phyloP scores from a whole-genome alignment of 306 rosid genomes.

The Cucurbita argyrosperma region DNA sequence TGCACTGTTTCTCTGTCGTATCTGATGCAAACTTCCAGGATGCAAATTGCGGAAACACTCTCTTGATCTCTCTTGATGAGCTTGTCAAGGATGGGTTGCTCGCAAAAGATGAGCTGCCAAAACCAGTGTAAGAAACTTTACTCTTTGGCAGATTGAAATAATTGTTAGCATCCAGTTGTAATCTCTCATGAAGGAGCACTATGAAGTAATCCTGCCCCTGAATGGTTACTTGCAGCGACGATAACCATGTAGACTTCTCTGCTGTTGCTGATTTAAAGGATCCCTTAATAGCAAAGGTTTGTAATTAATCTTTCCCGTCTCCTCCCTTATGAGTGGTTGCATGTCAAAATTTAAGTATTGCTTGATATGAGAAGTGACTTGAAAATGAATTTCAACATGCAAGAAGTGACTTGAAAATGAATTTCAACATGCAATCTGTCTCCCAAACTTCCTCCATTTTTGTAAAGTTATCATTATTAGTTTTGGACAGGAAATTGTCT shows the following conservation, averaged over 20 bases:
- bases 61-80: constrained; percentile 75
- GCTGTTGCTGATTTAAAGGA: constrained; percentile 68
- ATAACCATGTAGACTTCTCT: constrained; percentile 52
- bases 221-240: constrained; percentile 38
- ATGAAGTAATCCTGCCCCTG: not conserved
- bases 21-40: constrained; percentile 30
- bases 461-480: not conserved
- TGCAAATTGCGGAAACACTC: constrained; percentile 92
- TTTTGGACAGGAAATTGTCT: not conserved
- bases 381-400: not conserved
- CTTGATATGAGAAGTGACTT: not conserved
- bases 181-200: constrained; percentile 8
- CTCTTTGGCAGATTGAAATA: not conserved
- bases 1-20: not conserved
- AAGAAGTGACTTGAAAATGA: not conserved
- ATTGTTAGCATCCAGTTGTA: not conserved
- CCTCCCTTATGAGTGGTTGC: not conserved
- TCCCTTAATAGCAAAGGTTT: constrained; percentile 56
- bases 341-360: not conserved
- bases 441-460: not conserved
- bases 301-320: not conserved
- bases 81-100: constrained; percentile 87
- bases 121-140: constrained; percentile 50
- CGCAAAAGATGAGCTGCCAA: constrained; percentile 64
- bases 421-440: not conserved